Percentiles rank a stretch among this genome's conserved stretches.
Evolutionary conservation across 1,284 basidiomycete genomes (phyloP).

Genomic region (Cryptococcus wingfieldii): DNA sequence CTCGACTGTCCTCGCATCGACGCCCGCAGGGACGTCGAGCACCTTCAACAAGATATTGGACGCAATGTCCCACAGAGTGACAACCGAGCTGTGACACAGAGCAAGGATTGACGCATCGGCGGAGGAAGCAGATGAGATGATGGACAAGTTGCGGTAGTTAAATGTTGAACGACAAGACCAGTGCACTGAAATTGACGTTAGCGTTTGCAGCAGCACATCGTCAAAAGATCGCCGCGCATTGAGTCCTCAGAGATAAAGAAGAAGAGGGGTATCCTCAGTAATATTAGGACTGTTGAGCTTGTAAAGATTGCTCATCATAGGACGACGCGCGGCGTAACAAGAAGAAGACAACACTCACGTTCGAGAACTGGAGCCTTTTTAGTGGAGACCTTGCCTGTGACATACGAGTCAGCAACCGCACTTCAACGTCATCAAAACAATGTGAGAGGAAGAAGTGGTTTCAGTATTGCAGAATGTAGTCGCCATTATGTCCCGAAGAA

Average conservation of each 20-base stretch:
- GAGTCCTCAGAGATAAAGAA: conserved; percentile 48
- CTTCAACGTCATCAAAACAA: not conserved
- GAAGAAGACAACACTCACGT: conserved; percentile 32
- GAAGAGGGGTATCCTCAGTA: conserved; percentile 39
- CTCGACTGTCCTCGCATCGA: conserved; percentile 31
- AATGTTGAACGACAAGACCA: conserved; percentile 73
- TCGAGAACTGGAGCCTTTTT: conserved; percentile 33
- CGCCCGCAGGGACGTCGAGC: conserved; percentile 56
- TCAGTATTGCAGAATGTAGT: conserved; percentile 51
- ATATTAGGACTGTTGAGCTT: conserved; percentile 52
- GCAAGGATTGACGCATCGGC: conserved; percentile 81
- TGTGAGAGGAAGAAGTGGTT: conserved; percentile 1
- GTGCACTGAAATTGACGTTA: conserved; percentile 55
- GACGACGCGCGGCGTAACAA: not conserved
- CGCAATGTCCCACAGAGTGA: conserved; percentile 73
- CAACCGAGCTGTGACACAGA: conserved; percentile 63
- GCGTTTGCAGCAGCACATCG: conserved; percentile 3
- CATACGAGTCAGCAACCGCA: conserved; percentile 8
- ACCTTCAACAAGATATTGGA: conserved; percentile 64
- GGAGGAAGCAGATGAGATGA: conserved; percentile 70
- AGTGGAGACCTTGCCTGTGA: conserved; percentile 33
- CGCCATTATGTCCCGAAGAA: conserved; percentile 33
- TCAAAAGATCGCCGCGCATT: conserved; percentile 4
- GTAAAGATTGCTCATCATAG: conserved; percentile 24
- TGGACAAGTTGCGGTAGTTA: conserved; percentile 63